These are phyloP conservation scores for Irpex lacteus DNA, from an alignment of 1,284 basidiomycete species.

Conservation along the genomic window DNA sequence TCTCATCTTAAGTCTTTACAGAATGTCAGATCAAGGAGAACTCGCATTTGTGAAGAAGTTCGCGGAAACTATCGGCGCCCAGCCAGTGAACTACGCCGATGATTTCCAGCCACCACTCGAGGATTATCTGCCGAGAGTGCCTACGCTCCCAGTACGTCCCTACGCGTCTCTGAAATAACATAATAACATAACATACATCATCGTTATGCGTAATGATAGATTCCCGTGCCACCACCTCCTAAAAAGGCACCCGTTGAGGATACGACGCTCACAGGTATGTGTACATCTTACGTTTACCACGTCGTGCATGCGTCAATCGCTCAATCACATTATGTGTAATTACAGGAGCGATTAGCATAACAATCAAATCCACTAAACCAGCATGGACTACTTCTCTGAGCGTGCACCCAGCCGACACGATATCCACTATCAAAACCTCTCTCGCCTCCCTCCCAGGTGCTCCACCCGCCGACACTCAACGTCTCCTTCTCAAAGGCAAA, in stretches of 20 bases:
- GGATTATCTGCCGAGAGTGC: constrained; percentile 71
- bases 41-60: constrained; percentile 72
- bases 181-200: neutral
- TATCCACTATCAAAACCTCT: constrained; percentile 73
- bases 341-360: constrained; percentile 62
- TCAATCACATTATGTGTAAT: neutral
- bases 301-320: neutral
- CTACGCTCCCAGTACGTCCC: constrained; percentile 61
- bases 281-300: neutral
- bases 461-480: constrained; percentile 73
- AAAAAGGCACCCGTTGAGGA: constrained; percentile 37
- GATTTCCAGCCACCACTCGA: constrained; percentile 77
- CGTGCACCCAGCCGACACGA: constrained; percentile 74
- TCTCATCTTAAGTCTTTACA: neutral
- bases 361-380: constrained; percentile 89
- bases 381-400: constrained; percentile 70
- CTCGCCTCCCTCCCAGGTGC: constrained; percentile 62
- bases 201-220: constrained; percentile 31
- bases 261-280: constrained; percentile 36
- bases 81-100: constrained; percentile 69
- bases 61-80: constrained; percentile 62
- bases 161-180: neutral
- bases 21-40: constrained; percentile 67
- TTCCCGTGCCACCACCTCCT: constrained; percentile 57
- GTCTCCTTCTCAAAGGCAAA: constrained; percentile 90